Base-by-base conservation (phyloP, 495 filamentous ascomycete genomes). In the Penicillium robsamsonii region DNA sequence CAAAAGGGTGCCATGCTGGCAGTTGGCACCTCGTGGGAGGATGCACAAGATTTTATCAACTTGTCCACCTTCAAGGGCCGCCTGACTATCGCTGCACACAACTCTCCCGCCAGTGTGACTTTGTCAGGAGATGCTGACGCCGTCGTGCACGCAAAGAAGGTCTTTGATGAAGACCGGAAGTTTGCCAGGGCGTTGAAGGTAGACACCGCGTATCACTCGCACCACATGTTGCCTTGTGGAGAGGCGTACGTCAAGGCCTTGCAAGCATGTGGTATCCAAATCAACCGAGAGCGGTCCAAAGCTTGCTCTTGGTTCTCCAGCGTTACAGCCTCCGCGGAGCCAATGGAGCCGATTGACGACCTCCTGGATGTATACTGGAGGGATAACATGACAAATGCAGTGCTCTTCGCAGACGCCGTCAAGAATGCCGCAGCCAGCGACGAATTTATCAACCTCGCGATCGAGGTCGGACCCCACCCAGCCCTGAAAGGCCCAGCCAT, bases 391-490 rank as follows among this genome's bases (percentile, higher is more conserved):
- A 22, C 31, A 1, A 10, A 35, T 15, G 18, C 38, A 1, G 57
- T 55, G 1, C 31, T 47, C 1, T 63, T 63, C 35, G 17, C 17
- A 1, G n/a, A 49, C 1, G 61, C 61, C 0, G 52, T 63, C 1
- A 31, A 37, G 17, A n/a, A 13, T 1, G 48, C 56, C 2, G 9
- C 44, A 2, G 10, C 11, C 2, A 9, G 13, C 0, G 40, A 44
- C 3, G 53, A 53, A 0, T 54, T 30, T 0, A n/a, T 73, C 4
- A 60, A 67, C 48, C 25, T 76, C 1, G 66, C 37, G 27, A 2
- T 83, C 5, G 81, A 83, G 46, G 56, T 83, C 27, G 81, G 80
- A 0, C 79, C 79, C 0, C 81, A 83, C 50, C 67, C 79, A 0
- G 71, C 80, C 0, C 68, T 83, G 5, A 71, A 75, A 37, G 71